phyloP scores from a whole-genome alignment of 345 rosid species.

The Salix viminalis region DNA sequence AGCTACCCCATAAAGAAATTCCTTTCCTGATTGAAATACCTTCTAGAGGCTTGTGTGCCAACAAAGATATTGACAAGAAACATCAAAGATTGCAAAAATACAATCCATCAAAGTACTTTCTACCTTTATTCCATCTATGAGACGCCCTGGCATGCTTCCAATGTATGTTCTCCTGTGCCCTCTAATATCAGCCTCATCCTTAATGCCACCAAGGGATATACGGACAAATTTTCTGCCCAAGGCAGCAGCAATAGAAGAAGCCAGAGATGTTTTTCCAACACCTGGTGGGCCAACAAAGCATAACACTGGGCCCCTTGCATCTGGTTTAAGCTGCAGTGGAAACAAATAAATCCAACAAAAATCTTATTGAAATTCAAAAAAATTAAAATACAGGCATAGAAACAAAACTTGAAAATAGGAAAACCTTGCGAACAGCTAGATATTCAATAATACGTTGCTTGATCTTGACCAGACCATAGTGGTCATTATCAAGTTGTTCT shows the following conservation, averaged over 20 bases:
- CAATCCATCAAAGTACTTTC: neutral
- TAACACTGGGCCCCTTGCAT: slow-evolving; percentile 95
- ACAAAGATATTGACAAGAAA: neutral
- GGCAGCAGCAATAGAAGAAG: slow-evolving; percentile 91
- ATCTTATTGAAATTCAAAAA: slow-evolving; percentile 17
- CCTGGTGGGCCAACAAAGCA: slow-evolving; percentile 99
- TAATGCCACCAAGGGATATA: slow-evolving; percentile 96
- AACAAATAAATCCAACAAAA: slow-evolving; percentile 24
- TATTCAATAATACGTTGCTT: slow-evolving; percentile 97
- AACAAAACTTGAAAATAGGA: slow-evolving; percentile 15
- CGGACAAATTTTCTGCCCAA: slow-evolving; percentile 93
- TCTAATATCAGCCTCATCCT: slow-evolving; percentile 98
- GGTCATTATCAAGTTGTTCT: slow-evolving; percentile 92
- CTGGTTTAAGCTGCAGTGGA: slow-evolving; percentile 86
- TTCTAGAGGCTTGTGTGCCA: neutral
- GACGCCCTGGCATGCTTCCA: slow-evolving; percentile 99
- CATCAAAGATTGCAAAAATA: neutral
- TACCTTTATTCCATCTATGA: slow-evolving; percentile 95
- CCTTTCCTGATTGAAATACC: neutral
- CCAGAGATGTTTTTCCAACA: slow-evolving; percentile 97
- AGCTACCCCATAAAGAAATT: neutral
- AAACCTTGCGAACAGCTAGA: slow-evolving; percentile 98
- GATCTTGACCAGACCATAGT: slow-evolving; percentile 83
- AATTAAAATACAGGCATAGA: neutral
- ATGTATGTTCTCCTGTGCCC: slow-evolving; percentile 98